Conservation (phyloP, 352 stramenopile genomes). For the Thalassiosira mediterranea region DNA sequence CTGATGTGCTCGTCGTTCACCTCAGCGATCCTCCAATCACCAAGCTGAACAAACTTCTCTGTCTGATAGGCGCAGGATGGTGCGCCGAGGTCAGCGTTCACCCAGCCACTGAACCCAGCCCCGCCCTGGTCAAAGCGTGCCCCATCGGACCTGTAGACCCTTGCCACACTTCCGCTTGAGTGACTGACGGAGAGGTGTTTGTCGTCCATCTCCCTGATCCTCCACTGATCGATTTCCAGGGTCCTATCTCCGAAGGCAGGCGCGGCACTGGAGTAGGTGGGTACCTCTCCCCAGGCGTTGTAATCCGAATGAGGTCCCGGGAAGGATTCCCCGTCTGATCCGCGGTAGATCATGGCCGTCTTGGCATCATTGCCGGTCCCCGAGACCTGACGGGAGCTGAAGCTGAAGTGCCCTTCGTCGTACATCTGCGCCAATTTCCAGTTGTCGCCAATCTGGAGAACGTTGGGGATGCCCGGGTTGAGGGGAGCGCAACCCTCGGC, state of each 20-base stretch:
- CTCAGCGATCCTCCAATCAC: not conserved
- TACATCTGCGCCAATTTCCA: slow-evolving; percentile 7
- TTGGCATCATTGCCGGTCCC: too few relatives aligned
- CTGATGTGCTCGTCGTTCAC: not conserved
- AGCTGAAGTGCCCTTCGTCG: not conserved
- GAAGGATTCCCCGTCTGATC: too few relatives aligned
- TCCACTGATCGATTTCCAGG: slow-evolving; percentile 7
- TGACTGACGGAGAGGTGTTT: not conserved
- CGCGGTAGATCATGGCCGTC: too few relatives aligned
- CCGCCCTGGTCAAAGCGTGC: too few relatives aligned
- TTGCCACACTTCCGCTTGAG: not conserved
- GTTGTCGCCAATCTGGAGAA: not conserved
- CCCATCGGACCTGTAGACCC: not conserved
- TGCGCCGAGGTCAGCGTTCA: not conserved
- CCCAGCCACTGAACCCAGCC: too few relatives aligned
- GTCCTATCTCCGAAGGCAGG: slow-evolving; percentile 1
- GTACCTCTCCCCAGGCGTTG: not conserved
- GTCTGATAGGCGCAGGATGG: not conserved
- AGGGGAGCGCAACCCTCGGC: not conserved
- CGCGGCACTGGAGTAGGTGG: slow-evolving; percentile 2
- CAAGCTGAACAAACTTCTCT: not conserved
- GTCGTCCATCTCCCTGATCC: not conserved
- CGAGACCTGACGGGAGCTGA: not conserved
- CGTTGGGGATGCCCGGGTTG: not conserved
- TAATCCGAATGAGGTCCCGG: too few relatives aligned